Evolutionary conservation across 2,329 filamentous ascomycete genomes (phyloP), one percentile per base, ranked within the genome.

Genomic region (Camptophora hylomeconis): DNA sequence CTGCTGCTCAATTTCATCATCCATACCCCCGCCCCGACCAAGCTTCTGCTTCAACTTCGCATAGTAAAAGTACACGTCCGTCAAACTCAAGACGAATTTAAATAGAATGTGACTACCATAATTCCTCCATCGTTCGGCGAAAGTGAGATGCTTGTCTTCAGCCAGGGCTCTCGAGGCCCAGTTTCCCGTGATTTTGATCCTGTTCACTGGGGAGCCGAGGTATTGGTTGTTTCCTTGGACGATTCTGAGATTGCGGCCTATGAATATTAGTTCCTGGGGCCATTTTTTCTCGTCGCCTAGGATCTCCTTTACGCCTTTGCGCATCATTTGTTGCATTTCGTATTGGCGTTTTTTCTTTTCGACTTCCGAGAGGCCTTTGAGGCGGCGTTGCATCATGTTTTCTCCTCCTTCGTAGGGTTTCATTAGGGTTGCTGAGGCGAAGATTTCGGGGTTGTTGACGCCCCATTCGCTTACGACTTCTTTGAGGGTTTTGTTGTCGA

Each of bases 151-250:
- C 10, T 61, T 66, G 39, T 77, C 75, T 54, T 92, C 75, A 14
- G 78, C 77, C n/a, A 95, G 59, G 30, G 82, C 84, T 13, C 80
- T 65, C 35, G 74, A 81, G 1, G 87, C 87, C 87, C 87, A 95
- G 33, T 74, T 66, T 13, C 86, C 86, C 38, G 89, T 94, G 51
- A 92, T 84, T 60, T 94, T 94, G 53, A 95, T 73, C 1, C 89
- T 66, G 53, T 93, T 86, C 23, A 93, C 83, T 0, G 86, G 86
- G 1, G 76, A 82, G 13, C 84, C 84, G 28, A 93, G 68, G 54
- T 80, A 87, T 50, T 92, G 83, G 51, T 93, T 92, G 55, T 92
- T 92, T 5, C 77, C 82, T 55, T 93, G 84, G 2, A 93, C 84
- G 46, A 94, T 93, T 30, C 86, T 73, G 63, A 93, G 72, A 52